phyloP scores from a whole-genome alignment of 1,284 basidiomycete genomes.

The Ceratobasidium sp. region DNA sequence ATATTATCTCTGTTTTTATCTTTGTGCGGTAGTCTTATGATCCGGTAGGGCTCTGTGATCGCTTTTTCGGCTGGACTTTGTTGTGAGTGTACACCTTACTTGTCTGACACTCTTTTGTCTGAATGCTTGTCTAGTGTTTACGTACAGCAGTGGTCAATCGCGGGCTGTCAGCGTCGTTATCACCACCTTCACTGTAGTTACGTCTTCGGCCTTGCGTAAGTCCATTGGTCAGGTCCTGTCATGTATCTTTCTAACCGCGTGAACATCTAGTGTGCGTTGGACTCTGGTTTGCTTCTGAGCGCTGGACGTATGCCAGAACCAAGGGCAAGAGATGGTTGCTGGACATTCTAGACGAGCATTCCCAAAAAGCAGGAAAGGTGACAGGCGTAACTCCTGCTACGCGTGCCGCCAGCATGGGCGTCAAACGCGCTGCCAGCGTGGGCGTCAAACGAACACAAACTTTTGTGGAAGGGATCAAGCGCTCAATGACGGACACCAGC shows the following conservation, averaged over 20 bases:
- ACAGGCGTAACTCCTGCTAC: background rate
- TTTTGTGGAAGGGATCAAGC: conserved; percentile 7
- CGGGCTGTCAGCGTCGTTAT: conserved; percentile 18
- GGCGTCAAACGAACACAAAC: conserved; percentile 12
- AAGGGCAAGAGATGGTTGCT: conserved; percentile 48
- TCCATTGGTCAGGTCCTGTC: background rate
- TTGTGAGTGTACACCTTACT: conserved; percentile 10
- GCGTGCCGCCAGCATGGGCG: conserved; percentile 2
- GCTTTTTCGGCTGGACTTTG: conserved; percentile 50
- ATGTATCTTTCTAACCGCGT: background rate
- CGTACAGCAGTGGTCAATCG: conserved; percentile 44
- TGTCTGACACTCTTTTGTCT: conserved; percentile 16
- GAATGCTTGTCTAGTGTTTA: conserved; percentile 17
- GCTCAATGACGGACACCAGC: conserved; percentile 23
- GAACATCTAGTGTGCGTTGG: conserved; percentile 44
- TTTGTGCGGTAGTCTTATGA: background rate
- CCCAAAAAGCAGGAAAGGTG: background rate
- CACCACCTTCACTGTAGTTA: conserved; percentile 48
- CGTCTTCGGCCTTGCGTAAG: conserved; percentile 43
- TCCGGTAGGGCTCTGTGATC: conserved; percentile 45
- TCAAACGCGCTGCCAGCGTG: background rate
- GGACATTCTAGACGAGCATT: conserved; percentile 39
- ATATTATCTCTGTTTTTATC: background rate
- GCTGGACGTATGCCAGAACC: conserved; percentile 46
- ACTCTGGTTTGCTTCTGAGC: conserved; percentile 50